phyloP scores from a whole-genome alignment of 1,139 yeast species.

The Lodderomyces metapsilosis region DNA sequence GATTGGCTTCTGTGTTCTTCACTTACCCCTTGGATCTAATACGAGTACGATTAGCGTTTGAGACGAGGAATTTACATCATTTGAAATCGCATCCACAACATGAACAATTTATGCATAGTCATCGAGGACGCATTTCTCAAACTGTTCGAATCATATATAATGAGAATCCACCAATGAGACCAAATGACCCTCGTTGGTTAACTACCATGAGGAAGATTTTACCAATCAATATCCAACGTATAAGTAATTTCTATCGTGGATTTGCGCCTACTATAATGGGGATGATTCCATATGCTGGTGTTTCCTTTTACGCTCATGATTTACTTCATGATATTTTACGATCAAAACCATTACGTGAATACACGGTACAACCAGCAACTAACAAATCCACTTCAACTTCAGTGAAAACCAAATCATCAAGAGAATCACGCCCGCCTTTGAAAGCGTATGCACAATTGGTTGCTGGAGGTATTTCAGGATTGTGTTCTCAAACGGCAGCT shows the following conservation, averaged over 20 bases:
- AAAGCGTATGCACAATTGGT: slow-evolving; percentile 87
- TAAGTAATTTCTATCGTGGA: slow-evolving; percentile 86
- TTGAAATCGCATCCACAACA: slow-evolving; percentile 22
- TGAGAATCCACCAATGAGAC: slow-evolving; percentile 55
- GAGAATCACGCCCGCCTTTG: slow-evolving; percentile 64
- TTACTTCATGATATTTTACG: slow-evolving; percentile 82
- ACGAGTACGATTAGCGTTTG: slow-evolving; percentile 89
- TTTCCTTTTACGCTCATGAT: slow-evolving; percentile 93
- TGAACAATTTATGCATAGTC: slow-evolving; percentile 23
- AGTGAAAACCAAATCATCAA: slow-evolving; percentile 26
- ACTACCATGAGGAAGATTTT: slow-evolving; percentile 30
- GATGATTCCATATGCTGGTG: slow-evolving; percentile 98
- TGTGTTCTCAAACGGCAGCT: slow-evolving; percentile 93
- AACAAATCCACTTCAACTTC: slow-evolving; percentile 6
- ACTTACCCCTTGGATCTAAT: slow-evolving; percentile 92
- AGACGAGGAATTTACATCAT: slow-evolving; percentile 51
- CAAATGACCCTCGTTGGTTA: slow-evolving; percentile 39
- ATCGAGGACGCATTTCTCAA: slow-evolving; percentile 53
- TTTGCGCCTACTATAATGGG: slow-evolving; percentile 93
- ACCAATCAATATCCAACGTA: slow-evolving; percentile 37
- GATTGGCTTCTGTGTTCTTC: slow-evolving; percentile 80
- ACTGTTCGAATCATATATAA: slow-evolving; percentile 57
- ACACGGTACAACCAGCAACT: slow-evolving; percentile 46
- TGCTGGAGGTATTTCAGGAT: slow-evolving; percentile 95
- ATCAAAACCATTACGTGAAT: slow-evolving; percentile 48